Base-by-base conservation (phyloP, 495 filamentous ascomycete species). In the Tuber magnatum region DNA sequence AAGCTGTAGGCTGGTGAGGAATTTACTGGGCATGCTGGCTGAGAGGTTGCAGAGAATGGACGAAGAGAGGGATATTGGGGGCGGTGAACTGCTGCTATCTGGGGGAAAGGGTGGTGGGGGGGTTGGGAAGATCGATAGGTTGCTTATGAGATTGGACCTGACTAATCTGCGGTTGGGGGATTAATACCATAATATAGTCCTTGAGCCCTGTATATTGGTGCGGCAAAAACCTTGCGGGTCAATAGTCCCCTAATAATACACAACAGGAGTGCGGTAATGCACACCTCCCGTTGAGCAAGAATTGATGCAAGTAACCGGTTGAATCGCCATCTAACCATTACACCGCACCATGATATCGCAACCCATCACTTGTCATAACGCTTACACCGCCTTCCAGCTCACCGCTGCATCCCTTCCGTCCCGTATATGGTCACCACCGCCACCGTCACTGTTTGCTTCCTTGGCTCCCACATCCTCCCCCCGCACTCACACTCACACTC, bases 81-180 rank as follows among this genome's bases (percentile, higher is more conserved):
- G 46, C 74, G 75, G 69, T 71, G 28, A 76, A 75, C 73, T 81
- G 38, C 74, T 75, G 9, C 70, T 78, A 28, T 71, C 78, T 24
- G 82, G 83, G 28, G 75, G 83, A 14, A 82, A 83, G 8, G 86
- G 84, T 35, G 82, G 77, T n/a, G 83, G 84, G 56, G 93, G 90
- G 82, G 86, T 88, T 72, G 90, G 90, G 4, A 91, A 92, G 12
- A 89, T 95, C 38, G 92, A 94, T 85, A 86, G 92, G 72, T 85
- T 97, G 81, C 81, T 97, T 68, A 94, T 96, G 92, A 94, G 94
- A 82, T 84, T 97, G 74, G 93, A 95, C 85, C 93, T 92, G 61
- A 77, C 75, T 32, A 74, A 76, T 76, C 69, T 82, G 44, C 74
- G 68, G 6, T 85, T 88, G 85, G 46, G 86, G 85, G 69, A 65